Conservation (phyloP, 2,329 filamentous ascomycete genomes). For the Rugonectria rugulosa region DNA sequence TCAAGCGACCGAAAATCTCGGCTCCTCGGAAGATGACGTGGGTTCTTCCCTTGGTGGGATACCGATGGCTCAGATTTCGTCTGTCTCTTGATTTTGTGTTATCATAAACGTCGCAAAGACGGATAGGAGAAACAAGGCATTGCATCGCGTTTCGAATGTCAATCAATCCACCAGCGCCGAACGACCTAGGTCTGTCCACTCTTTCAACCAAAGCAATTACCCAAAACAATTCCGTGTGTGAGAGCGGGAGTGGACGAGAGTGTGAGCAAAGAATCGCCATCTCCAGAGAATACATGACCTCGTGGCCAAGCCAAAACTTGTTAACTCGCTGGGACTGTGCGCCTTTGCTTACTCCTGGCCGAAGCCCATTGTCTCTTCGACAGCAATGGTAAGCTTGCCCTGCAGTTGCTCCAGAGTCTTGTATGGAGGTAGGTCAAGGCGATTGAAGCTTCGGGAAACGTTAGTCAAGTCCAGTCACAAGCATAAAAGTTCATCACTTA, state of each 20-base stretch:
- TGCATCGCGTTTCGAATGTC: conserved; percentile 36
- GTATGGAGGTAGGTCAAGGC: conserved; percentile 92
- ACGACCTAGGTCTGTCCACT: conserved; percentile 41
- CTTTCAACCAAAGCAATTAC: conserved; percentile 43
- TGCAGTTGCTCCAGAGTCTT: conserved; percentile 87
- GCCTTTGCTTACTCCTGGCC: conserved; percentile 80
- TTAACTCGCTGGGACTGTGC: conserved; percentile 26
- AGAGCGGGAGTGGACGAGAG: conserved; percentile 30
- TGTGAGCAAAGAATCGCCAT: conserved; percentile 22
- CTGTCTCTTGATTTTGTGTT: conserved; percentile 18
- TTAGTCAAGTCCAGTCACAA: conserved; percentile 30
- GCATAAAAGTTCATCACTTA: conserved; percentile 57
- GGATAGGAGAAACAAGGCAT: conserved; percentile 26
- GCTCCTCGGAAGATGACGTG: neutral
- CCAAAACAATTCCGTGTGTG: conserved; percentile 37
- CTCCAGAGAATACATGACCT: conserved; percentile 29
- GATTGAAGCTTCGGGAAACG: conserved; percentile 78
- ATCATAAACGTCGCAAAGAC: conserved; percentile 18
- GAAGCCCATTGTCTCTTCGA: conserved; percentile 98
- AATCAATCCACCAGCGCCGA: conserved; percentile 43
- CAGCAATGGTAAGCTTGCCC: conserved; percentile 92
- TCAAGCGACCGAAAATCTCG: conserved; percentile 10
- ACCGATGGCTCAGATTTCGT: conserved; percentile 19
- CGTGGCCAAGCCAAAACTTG: conserved; percentile 21
- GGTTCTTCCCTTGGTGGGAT: conserved; percentile 3